Conservation (phyloP, 2,329 filamentous ascomycete genomes). For the Helminthosporium solani region DNA sequence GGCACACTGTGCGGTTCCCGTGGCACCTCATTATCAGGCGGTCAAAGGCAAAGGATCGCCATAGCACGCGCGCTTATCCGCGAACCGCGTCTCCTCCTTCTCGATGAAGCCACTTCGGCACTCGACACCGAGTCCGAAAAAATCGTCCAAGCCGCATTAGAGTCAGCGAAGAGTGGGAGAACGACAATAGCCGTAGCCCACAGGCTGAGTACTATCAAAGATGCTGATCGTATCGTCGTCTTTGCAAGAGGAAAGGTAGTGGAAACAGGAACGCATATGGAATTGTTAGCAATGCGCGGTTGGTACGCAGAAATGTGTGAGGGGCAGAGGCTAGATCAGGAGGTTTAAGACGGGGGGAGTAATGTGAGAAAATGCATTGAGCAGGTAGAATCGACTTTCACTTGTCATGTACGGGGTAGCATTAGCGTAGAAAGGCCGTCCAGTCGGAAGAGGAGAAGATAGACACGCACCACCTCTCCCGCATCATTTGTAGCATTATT, state of each 20-base stretch:
- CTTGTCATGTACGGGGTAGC: too few species aligned
- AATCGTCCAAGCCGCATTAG: constrained; percentile 75
- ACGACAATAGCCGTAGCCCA: constrained; percentile 97
- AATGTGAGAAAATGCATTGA: too few species aligned
- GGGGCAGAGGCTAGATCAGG: constrained; percentile 44
- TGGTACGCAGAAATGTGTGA: constrained; percentile 49
- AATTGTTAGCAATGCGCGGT: constrained; percentile 41
- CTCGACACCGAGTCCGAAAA: constrained; percentile 57
- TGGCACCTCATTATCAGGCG: constrained; percentile 57
- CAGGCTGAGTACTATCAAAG: constrained; percentile 86
- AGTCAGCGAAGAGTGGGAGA: constrained; percentile 78
- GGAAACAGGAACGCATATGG: constrained; percentile 67
- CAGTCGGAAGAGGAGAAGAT: too few species aligned
- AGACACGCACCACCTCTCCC: too few species aligned
- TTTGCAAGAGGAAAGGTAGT: constrained; percentile 84
- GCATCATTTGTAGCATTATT: too few species aligned
- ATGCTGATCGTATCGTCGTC: constrained; percentile 90
- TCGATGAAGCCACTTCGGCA: constrained; percentile 41
- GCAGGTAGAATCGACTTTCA: too few species aligned
- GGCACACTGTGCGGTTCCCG: constrained; percentile 34
- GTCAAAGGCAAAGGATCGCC: constrained; percentile 92
- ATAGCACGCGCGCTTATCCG: constrained; percentile 89
- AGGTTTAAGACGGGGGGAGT: not conserved
- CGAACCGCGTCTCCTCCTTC: constrained; percentile 75
- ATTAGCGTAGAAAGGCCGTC: too few species aligned